Base-by-base conservation (phyloP, 306 rosid species). In the Cicer chorassanicum region DNA sequence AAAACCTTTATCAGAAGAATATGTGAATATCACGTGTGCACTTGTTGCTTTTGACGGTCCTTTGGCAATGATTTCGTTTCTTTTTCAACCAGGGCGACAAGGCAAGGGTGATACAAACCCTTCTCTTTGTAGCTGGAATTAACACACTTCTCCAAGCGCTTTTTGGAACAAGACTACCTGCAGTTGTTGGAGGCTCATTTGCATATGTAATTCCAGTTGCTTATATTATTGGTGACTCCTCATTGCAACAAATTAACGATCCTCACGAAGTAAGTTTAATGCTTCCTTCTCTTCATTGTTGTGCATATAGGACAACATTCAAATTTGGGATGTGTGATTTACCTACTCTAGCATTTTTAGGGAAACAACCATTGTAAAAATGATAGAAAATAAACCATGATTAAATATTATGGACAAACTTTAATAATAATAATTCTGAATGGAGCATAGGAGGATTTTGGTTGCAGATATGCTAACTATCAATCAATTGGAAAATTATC, bases 121-220 rank as follows among this genome's bases (percentile, higher is more conserved):
- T 94, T 48, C 97, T 91, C 55, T 94, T 94, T 78, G 98, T 94
- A 63, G 83, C 97, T 71, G 98, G 98, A 59, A 71, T 91, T 61
- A 94, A 94, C 81, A 94, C 98, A 42, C 97, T 94, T 87, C 96
- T 94, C 48, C 98, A 94, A 88, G 88, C 98, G 9, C 98, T 94
- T 60, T 94, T 94, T 15, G 98, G 98, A 71, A 91, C 98, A 42
- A 87, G 98, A 80, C 82, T 94, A 81, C 98, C 98, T 4, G 88
- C 96, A 7, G 96, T 94, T 34, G 96, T 94, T 76, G 98, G 98
- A 85, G 97, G 98, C 43, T 91, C 98, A 65, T 94, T 76, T 81
- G 94, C 96, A n/a, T 94, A 88, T 81, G 80, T 91, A 29, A 19
- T 87, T 78, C 98, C 98, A 54, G 82, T 94, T 65, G 95, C 89